phyloP scores from a whole-genome alignment of 108 stramenopile species.

The Nannochloropsis salina region DNA sequence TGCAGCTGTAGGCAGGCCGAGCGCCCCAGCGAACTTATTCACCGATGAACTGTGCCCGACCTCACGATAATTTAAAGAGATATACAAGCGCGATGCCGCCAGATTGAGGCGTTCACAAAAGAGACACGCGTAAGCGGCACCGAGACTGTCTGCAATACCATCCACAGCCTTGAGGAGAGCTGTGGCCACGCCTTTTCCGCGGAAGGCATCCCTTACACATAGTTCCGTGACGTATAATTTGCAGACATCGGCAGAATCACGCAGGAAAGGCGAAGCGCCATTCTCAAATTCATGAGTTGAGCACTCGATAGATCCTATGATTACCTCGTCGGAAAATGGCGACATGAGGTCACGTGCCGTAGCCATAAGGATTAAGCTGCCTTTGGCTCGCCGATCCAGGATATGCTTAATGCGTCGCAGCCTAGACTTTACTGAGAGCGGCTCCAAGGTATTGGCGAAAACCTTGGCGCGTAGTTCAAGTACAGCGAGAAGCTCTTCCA shows the following conservation, averaged over 20 bases:
- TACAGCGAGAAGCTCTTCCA: background rate
- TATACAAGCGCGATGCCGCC: background rate
- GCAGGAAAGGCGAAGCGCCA: background rate
- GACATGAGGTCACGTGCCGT: background rate
- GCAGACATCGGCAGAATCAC: background rate
- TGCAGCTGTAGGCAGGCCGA: background rate
- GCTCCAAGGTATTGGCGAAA: background rate
- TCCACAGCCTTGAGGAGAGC: background rate
- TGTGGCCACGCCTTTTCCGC: background rate
- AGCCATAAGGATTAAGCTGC: background rate
- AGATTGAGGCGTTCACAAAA: background rate
- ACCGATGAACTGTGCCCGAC: background rate
- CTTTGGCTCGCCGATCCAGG: background rate
- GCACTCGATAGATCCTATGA: background rate
- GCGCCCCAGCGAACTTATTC: background rate
- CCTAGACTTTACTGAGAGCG: background rate
- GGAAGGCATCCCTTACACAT: background rate
- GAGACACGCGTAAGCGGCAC: background rate
- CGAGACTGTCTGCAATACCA: background rate
- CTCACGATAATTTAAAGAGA: background rate
- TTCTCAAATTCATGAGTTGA: background rate
- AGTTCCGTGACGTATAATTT: background rate
- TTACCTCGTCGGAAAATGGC: background rate
- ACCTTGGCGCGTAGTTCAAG: background rate
- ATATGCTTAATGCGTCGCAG: background rate